Evolutionary conservation across 225 moss, liverwort and hornwort species (phyloP).

Genomic region (Sphagnum contortum): DNA sequence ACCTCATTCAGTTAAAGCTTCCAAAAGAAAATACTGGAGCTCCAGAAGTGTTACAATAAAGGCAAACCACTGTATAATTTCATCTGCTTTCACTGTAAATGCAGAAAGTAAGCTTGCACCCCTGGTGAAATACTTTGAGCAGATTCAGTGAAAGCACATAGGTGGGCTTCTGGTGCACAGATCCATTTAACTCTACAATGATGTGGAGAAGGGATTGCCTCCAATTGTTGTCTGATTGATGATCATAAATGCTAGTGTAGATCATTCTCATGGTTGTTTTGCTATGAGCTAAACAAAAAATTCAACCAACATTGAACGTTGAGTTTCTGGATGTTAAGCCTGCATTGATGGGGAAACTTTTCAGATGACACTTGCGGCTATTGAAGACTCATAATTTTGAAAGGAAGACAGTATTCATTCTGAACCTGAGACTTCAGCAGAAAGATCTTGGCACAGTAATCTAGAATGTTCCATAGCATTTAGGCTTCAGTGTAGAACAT

Average conservation of each 20-base stretch:
- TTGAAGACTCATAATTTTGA: constrained; percentile 36
- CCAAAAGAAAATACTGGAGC: constrained; percentile 43
- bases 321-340: constrained; percentile 34
- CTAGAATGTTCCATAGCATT: constrained; percentile 48
- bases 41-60: constrained; percentile 44
- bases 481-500: constrained; percentile 41
- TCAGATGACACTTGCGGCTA: constrained; percentile 46
- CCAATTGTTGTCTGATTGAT: constrained; percentile 43
- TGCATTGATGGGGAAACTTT: constrained; percentile 42
- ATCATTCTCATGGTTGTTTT: constrained; percentile 53
- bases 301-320: constrained; percentile 37
- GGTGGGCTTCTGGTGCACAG: constrained; percentile 36
- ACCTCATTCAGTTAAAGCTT: constrained; percentile 27
- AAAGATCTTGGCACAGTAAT: constrained; percentile 54
- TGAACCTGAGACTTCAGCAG: constrained; percentile 39
- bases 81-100: constrained; percentile 40
- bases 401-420: constrained; percentile 30
- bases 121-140: constrained; percentile 27
- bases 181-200: constrained; percentile 40
- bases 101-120: constrained; percentile 34
- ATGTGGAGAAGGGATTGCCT: constrained; percentile 43
- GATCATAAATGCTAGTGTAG: constrained; percentile 35
- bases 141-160: constrained; percentile 25
- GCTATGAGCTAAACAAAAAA: constrained; percentile 43
- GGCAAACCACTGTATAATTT: constrained; percentile 45